Base-by-base conservation (phyloP, 2,329 filamentous ascomycete species). In the Leptographium flavum region DNA sequence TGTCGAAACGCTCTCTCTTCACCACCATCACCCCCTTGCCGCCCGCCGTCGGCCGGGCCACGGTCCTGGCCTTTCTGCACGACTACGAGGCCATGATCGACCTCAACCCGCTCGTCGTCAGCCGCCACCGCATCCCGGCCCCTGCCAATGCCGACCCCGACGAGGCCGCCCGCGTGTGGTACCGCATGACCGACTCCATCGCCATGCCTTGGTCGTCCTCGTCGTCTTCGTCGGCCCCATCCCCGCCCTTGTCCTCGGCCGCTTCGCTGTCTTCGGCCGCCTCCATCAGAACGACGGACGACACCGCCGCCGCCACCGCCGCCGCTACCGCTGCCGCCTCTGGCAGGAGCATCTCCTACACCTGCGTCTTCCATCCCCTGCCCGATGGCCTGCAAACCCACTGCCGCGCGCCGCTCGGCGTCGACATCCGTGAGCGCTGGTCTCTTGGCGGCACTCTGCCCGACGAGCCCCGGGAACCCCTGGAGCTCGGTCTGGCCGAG, bases 51-150 rank as follows among this genome's bases (percentile, higher is more conserved):
- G 69, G 76, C 40, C 76, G 85, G 45, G 71, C 81, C 52, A 71
- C 75, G n/a, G 84, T 85, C 36, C 60, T 93, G 51, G 70, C 76
- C 45, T 84, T 85, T 53, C 76, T 94, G 28, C 84, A 87, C 60
- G 73, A 82, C 60, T 86, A 93, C 63, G 60, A 71, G 42, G 79
- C 79, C 54, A 93, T 94, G 81, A 93, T 94, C 56, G 81, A 90
- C 57, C 68, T 94, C 47, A 94, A 93, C 60, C 87, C 87, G 1
- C 70, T 93, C 40, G 81, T 94, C 45, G 76, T 82, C 50, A 78
- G 83, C 49, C 74, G 84, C 47, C 73, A 79, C 53, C 70, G 69
- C 28, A 85, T 85, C 61, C 70, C 74, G 39, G 71, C 84, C 2
- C 85, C 86, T 0, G 56, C 70, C 22, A 73, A 79, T 56, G 79